These are phyloP conservation scores for Penicillium polonicum DNA, from an alignment of 2,329 filamentous ascomycete genomes.

Conservation along the genomic window DNA sequence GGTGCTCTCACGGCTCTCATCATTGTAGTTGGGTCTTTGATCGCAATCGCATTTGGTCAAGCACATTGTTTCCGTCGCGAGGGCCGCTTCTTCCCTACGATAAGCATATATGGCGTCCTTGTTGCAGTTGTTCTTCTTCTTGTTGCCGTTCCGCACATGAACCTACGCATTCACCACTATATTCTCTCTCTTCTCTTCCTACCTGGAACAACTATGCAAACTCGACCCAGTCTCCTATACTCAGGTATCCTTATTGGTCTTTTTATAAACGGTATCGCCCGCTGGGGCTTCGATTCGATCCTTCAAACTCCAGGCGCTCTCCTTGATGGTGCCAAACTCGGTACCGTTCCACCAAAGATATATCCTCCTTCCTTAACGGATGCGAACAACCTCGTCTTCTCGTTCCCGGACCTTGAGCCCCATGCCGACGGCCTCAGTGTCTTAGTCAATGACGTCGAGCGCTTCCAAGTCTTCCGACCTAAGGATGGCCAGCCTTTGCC, in stretches of 20 bases:
- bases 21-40: constrained; percentile 51
- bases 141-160: constrained; percentile 56
- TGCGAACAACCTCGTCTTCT: constrained; percentile 36
- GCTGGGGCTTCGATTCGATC: constrained; percentile 63
- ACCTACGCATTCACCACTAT: constrained; percentile 64
- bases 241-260: constrained; percentile 61
- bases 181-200: constrained; percentile 60
- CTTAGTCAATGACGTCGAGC: constrained; percentile 62
- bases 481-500: constrained; percentile 29
- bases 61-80: constrained; percentile 58
- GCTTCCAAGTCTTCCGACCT: constrained; percentile 53
- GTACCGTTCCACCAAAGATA: constrained; percentile 35
- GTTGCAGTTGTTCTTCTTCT: constrained; percentile 46
- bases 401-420: constrained; percentile 31
- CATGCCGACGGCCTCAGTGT: constrained; percentile 56
- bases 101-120: constrained; percentile 50
- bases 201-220: constrained; percentile 60
- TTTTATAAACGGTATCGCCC: constrained; percentile 62
- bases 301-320: constrained; percentile 57
- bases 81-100: constrained; percentile 51
- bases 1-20: constrained; percentile 59
- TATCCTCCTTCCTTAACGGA: constrained; percentile 21
- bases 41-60: constrained; percentile 55
- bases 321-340: constrained; percentile 37
- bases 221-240: constrained; percentile 57